Percentiles rank a stretch among this genome's conserved stretches.
These are phyloP conservation scores for Rutstroemia sydowiana DNA, from an alignment of 2,329 filamentous ascomycete species.

Conservation along the genomic window DNA sequence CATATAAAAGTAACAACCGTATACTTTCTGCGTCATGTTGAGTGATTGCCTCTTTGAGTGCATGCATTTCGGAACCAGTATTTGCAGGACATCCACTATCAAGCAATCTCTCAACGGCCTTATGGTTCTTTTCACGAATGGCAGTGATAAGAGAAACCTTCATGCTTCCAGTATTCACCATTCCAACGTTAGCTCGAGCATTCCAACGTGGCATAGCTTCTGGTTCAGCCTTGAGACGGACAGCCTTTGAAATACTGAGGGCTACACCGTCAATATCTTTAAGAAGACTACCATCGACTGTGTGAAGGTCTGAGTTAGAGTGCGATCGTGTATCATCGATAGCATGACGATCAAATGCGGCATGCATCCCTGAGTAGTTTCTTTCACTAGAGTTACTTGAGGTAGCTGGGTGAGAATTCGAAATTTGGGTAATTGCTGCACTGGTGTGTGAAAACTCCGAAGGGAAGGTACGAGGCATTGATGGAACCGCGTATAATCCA, in stretches of 20 bases:
- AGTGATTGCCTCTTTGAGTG: conserved; percentile 46
- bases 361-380: conserved; percentile 4
- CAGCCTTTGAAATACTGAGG: conserved; percentile 37
- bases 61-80: conserved; percentile 38
- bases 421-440: background rate
- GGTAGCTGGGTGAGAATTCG: background rate
- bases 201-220: conserved; percentile 44
- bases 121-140: conserved; percentile 49
- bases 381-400: conserved; percentile 1
- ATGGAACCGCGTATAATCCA: background rate
- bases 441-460: conserved; percentile 4
- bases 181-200: conserved; percentile 38
- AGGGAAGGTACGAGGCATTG: background rate
- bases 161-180: conserved; percentile 36
- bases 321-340: conserved; percentile 20
- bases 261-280: conserved; percentile 34
- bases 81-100: conserved; percentile 50
- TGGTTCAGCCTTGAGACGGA: conserved; percentile 45
- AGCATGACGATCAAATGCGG: conserved; percentile 16
- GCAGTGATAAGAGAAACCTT: conserved; percentile 45
- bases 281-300: conserved; percentile 31
- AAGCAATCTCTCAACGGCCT: conserved; percentile 48
- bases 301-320: conserved; percentile 21
- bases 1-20: conserved; percentile 48
- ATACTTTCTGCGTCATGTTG: conserved; percentile 46